Evolutionary conservation across 2,329 filamentous ascomycete species (phyloP).

Genomic region (Fusarium transvaalense): DNA sequence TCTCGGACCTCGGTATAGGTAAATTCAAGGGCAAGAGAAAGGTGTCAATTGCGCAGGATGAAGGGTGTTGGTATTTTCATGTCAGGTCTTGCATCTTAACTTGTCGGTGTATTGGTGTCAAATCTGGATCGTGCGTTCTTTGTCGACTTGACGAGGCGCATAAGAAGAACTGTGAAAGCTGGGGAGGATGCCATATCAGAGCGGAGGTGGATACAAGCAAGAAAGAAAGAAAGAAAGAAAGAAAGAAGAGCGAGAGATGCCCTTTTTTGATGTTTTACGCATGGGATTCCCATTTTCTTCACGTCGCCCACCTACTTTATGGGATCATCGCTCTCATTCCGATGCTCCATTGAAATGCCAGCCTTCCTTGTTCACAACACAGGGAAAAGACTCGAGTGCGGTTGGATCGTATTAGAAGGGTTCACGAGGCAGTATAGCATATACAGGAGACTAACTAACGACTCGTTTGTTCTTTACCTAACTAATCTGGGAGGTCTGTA

Average conservation of each 20-base stretch:
- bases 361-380: slow-evolving; percentile 1
- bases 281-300: slow-evolving; percentile 40
- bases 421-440: slow-evolving; percentile 33
- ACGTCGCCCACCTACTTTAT: slow-evolving; percentile 23
- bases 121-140: slow-evolving; percentile 36
- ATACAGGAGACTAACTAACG: slow-evolving; percentile 36
- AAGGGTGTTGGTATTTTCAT: slow-evolving; percentile 48
- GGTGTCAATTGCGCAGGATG: slow-evolving; percentile 29
- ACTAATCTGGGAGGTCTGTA: slow-evolving; percentile 4
- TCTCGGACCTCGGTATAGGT: slow-evolving; percentile 34
- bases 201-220: slow-evolving; percentile 30
- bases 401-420: slow-evolving; percentile 32
- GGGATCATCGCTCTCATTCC: slow-evolving; percentile 22
- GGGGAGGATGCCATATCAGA: slow-evolving; percentile 24
- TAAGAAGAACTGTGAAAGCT: slow-evolving; percentile 32
- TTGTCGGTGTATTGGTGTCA: slow-evolving; percentile 48
- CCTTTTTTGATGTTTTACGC: slow-evolving; percentile 46
- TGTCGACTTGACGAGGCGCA: slow-evolving; percentile 27
- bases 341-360: slow-evolving; percentile 17
- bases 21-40: slow-evolving; percentile 26
- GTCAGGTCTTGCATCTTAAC: slow-evolving; percentile 47
- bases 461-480: slow-evolving; percentile 3
- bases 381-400: slow-evolving; percentile 10
- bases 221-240: slow-evolving; percentile 29
- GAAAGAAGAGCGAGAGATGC: slow-evolving; percentile 46